Conservation (phyloP, 2,329 filamentous ascomycete species). For the Periconia macrospinosa region DNA sequence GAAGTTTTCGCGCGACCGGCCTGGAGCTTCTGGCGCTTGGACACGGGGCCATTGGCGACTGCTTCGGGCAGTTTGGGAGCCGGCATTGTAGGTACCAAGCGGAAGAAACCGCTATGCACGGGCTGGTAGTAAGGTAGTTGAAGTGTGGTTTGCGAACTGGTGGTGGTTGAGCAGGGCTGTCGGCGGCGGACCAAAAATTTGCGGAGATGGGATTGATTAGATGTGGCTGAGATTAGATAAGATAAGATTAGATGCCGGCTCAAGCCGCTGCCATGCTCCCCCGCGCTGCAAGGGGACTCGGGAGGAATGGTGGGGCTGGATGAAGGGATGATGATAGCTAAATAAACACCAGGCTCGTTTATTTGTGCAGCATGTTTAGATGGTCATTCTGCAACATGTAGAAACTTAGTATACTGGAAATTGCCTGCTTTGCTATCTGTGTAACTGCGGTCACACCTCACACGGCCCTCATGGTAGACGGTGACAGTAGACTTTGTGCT, state of each 20-base stretch:
- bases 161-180: not conserved
- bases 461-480: too few relatives aligned
- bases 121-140: not conserved
- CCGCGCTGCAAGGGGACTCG: too few relatives aligned
- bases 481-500: too few relatives aligned
- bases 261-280: too few relatives aligned
- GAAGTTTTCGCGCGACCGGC: slow-evolving; percentile 41
- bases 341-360: too few relatives aligned
- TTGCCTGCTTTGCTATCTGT: too few relatives aligned
- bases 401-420: too few relatives aligned
- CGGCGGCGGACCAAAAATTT: not conserved
- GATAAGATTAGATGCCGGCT: not conserved
- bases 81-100: slow-evolving; percentile 47
- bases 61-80: slow-evolving; percentile 52
- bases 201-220: slow-evolving; percentile 4
- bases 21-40: slow-evolving; percentile 62
- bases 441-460: too few relatives aligned
- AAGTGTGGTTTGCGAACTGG: not conserved
- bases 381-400: too few relatives aligned
- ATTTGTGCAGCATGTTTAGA: too few relatives aligned
- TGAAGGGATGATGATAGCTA: too few relatives aligned
- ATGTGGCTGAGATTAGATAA: slow-evolving; percentile 9
- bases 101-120: slow-evolving; percentile 5
- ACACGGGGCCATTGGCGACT: slow-evolving; percentile 52
- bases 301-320: too few relatives aligned